Percentiles rank a stretch among this genome's conserved stretches.
Conservation (phyloP, 768 basidiomycete species). For the Cytidiella melzeri region DNA sequence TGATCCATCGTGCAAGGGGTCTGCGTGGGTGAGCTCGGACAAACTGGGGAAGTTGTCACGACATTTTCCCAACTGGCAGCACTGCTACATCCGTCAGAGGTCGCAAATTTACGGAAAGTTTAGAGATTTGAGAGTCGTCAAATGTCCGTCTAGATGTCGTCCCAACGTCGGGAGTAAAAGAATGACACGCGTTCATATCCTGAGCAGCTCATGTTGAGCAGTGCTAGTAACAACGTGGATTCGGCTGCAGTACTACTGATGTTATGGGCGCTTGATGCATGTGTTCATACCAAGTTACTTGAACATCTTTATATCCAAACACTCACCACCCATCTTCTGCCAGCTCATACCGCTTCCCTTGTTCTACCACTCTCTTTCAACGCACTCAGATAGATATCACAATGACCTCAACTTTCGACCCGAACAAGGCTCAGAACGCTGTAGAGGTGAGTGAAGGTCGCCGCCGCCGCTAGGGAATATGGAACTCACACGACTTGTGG, state of each 20-base stretch:
- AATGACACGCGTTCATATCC: background rate
- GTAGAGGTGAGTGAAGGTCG: constrained; percentile 69
- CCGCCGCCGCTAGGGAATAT: too few relatives aligned
- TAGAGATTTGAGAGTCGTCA: background rate
- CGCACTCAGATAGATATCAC: background rate
- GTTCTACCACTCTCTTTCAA: background rate
- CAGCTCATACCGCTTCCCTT: background rate
- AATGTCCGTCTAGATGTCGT: background rate
- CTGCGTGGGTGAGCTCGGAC: background rate
- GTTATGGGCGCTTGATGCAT: background rate
- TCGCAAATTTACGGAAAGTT: background rate
- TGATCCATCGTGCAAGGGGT: background rate
- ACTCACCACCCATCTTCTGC: background rate
- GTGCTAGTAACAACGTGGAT: background rate
- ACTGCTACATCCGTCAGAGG: background rate
- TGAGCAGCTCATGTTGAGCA: background rate
- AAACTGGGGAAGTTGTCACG: background rate
- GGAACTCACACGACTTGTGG: too few relatives aligned
- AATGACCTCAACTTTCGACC: constrained; percentile 67
- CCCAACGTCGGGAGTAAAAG: background rate
- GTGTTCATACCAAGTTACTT: too few relatives aligned
- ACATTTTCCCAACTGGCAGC: background rate
- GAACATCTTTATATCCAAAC: too few relatives aligned
- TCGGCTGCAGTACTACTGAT: background rate
- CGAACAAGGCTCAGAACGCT: constrained; percentile 88